Conservation (phyloP, 768 basidiomycete species). For the Termitomyces sp. region DNA sequence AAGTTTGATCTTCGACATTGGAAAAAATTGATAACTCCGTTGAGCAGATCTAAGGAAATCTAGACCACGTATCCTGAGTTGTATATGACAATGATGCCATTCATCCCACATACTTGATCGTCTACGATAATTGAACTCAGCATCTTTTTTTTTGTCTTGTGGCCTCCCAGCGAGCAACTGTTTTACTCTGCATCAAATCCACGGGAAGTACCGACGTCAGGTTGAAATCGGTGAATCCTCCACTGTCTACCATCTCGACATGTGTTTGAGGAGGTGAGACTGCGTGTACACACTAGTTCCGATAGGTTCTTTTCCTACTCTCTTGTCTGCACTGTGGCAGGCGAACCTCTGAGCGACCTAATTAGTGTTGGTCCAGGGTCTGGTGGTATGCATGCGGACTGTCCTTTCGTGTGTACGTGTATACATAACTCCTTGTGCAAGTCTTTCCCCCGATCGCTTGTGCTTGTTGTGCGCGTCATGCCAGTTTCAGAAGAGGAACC, state of each 20-base stretch:
- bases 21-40: background rate
- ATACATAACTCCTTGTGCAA: no score
- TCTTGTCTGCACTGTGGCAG: background rate
- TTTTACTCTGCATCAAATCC: background rate
- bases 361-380: background rate
- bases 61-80: slow-evolving; percentile 8
- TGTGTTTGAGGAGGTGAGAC: background rate
- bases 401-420: background rate
- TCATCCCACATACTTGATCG: slow-evolving; percentile 14
- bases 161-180: background rate
- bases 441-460: background rate
- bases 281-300: background rate
- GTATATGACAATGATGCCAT: slow-evolving; percentile 17
- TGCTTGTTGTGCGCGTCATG: background rate
- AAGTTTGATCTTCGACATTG: slow-evolving; percentile 5
- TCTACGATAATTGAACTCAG: background rate
- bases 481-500: background rate
- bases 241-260: background rate
- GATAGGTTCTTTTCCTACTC: background rate
- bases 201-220: background rate
- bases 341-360: background rate
- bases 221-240: background rate
- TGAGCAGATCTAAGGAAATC: background rate
- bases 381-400: background rate
- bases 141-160: background rate